A percentile compares a stretch with the other conserved stretches of the same genome.
These are phyloP conservation scores for Cicer chorassanicum DNA, from an alignment of 306 rosid species.

Conservation along the genomic window DNA sequence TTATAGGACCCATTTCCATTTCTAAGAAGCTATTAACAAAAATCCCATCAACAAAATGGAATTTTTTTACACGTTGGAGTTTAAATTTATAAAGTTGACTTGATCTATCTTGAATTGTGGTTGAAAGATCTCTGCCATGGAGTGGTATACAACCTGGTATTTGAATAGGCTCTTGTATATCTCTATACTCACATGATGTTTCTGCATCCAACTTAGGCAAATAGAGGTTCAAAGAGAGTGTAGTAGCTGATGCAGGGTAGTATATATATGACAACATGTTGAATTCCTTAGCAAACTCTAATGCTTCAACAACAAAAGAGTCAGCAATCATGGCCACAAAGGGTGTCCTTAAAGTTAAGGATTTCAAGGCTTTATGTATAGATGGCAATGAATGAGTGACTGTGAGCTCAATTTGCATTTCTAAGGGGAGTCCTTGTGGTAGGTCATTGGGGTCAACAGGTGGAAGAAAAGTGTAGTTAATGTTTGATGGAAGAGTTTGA, in stretches of 20 bases:
- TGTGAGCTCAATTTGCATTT: background rate
- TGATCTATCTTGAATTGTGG: background rate
- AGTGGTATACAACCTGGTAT: conserved; percentile 39
- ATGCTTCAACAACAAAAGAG: background rate
- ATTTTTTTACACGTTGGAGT: background rate
- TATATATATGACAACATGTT: conserved; percentile 37
- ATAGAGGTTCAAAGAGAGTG: conserved; percentile 10
- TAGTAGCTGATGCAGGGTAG: background rate
- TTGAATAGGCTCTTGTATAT: background rate
- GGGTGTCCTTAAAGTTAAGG: background rate
- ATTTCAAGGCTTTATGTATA: conserved; percentile 12
- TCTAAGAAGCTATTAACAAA: conserved; percentile 36
- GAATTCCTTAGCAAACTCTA: conserved; percentile 25
- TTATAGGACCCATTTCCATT: conserved; percentile 28
- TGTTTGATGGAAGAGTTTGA: conserved; percentile 35
- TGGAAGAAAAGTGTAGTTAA: conserved; percentile 21
- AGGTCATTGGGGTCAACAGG: background rate
- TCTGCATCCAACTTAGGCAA: conserved; percentile 33
- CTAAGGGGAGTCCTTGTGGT: background rate
- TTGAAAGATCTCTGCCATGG: conserved; percentile 15
- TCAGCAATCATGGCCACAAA: conserved; percentile 33
- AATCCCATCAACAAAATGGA: conserved; percentile 25
- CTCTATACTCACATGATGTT: conserved; percentile 40
- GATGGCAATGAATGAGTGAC: conserved; percentile 16
- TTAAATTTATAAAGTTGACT: background rate